Evolutionary conservation across 306 rosid species (phyloP).

Genomic region (Adenanthera pavonina): DNA sequence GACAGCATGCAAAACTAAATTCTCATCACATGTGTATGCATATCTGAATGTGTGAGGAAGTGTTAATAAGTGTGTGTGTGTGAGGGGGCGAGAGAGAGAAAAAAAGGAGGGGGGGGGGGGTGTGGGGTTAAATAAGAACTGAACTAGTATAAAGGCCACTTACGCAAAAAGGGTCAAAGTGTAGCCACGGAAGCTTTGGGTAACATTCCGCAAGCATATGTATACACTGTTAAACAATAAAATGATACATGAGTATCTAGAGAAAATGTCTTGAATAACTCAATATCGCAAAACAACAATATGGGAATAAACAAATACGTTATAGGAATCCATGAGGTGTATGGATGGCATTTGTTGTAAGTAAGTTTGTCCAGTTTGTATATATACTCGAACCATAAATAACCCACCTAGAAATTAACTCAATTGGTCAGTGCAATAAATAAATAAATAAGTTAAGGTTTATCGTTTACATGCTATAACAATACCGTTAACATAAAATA

Average conservation of each 20-base stretch:
- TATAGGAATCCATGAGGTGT: conserved; percentile 98
- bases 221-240: conserved; percentile 68
- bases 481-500: conserved; percentile 37
- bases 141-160: conserved; percentile 44
- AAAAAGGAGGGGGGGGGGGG: too few relatives aligned
- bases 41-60: background rate
- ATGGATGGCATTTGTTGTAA: conserved; percentile 94
- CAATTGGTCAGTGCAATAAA: conserved; percentile 37
- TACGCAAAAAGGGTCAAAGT: conserved; percentile 87
- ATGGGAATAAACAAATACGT: conserved; percentile 65
- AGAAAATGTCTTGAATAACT: conserved; percentile 23
- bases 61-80: background rate
- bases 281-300: conserved; percentile 23
- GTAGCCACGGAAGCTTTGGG: conserved; percentile 82
- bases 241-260: conserved; percentile 28
- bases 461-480: conserved; percentile 27
- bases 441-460: conserved; percentile 25
- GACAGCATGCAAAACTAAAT: conserved; percentile 17
- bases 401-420: conserved; percentile 67
- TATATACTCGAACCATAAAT: conserved; percentile 83
- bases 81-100: conserved; percentile 6
- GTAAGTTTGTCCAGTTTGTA: conserved; percentile 89
- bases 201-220: conserved; percentile 85
- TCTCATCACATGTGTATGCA: conserved; percentile 13
- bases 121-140: background rate